Evolutionary conservation across 1,284 basidiomycete genomes (phyloP).

Genomic region (Ganoderma leucocontextum): DNA sequence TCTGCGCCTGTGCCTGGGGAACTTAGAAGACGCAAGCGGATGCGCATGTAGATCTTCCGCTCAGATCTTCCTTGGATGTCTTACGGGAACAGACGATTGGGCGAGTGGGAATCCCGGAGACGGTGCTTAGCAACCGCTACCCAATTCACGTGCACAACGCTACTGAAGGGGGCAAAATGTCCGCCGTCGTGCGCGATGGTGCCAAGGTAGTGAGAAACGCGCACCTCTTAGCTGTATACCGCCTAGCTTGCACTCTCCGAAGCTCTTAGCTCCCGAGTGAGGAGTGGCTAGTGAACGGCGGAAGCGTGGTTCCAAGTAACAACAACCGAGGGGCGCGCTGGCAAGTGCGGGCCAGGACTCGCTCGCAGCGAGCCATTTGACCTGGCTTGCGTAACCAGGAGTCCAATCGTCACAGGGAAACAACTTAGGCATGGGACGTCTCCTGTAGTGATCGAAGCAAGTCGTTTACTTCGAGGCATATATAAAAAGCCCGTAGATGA

Average conservation of each 20-base stretch:
- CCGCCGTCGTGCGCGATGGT: neutral
- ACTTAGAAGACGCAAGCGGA: neutral
- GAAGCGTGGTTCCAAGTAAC: neutral
- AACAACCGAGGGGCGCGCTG: neutral
- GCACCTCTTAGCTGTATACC: neutral
- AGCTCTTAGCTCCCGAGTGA: neutral
- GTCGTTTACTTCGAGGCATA: no score
- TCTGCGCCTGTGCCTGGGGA: constrained; percentile 9
- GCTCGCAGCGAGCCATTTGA: neutral
- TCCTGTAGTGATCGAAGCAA: neutral
- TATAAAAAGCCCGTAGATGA: neutral
- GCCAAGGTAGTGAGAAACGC: neutral
- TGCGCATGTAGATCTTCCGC: constrained; percentile 2
- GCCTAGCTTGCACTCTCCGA: neutral
- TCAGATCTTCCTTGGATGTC: neutral
- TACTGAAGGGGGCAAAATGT: neutral
- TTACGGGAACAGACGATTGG: neutral
- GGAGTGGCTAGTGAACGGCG: neutral
- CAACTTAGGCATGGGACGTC: neutral
- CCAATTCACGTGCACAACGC: neutral
- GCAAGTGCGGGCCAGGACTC: neutral
- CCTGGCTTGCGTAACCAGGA: neutral
- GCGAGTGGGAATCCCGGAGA: constrained; percentile 5
- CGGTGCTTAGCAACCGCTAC: constrained; percentile 2
- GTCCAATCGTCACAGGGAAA: neutral